phyloP scores from a whole-genome alignment of 805 yeast genomes.

The Grigorovia humatica region DNA sequence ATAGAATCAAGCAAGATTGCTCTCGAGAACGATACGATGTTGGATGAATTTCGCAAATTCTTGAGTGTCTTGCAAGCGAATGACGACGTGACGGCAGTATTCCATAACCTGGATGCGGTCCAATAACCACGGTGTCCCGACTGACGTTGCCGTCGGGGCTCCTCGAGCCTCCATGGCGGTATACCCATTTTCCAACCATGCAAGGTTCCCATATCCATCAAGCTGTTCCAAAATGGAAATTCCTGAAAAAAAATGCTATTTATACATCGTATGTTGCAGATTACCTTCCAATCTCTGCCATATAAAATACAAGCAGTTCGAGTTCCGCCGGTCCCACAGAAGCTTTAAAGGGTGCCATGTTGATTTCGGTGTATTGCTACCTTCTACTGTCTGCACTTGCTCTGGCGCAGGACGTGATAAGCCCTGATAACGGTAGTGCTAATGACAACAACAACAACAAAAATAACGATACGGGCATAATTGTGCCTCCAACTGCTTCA shows the following conservation, averaged over 20 bases:
- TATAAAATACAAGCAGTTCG: neutral
- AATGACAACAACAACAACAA: neutral
- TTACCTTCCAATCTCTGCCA: neutral
- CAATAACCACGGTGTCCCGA: too few relatives aligned
- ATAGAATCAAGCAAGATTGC: constrained; percentile 49
- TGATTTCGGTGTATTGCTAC: neutral
- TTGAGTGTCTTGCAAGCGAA: constrained; percentile 55
- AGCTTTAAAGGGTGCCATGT: neutral
- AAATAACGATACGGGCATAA: neutral
- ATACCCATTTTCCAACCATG: neutral
- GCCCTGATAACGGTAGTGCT: neutral
- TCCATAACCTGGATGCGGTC: constrained; percentile 20
- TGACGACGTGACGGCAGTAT: constrained; percentile 77
- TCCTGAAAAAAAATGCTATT: neutral
- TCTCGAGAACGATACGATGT: constrained; percentile 43
- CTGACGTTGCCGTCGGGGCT: too few relatives aligned
- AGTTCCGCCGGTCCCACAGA: neutral
- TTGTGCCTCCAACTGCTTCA: neutral
- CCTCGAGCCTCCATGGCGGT: too few relatives aligned
- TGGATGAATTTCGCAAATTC: constrained; percentile 46
- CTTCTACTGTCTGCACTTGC: neutral
- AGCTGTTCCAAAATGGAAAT: neutral
- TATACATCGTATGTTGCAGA: neutral
- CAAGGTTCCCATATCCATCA: neutral
- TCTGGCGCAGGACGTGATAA: neutral